Base-by-base conservation (phyloP, 1,139 yeast species). In the Hansenula sp. region DNA sequence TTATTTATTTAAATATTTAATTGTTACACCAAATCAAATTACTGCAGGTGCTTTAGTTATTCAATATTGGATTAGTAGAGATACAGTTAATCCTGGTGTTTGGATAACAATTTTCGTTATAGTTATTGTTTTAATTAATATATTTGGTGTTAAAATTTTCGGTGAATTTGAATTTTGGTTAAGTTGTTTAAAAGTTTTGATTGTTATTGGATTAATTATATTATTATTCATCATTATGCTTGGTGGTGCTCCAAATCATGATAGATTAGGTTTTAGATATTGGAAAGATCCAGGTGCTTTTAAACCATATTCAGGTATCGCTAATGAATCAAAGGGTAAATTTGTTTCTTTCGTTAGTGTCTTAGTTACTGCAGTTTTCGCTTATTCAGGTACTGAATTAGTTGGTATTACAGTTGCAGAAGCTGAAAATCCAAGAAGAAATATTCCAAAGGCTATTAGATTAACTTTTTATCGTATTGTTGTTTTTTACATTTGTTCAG, bases 41-140 rank as follows among this genome's bases (percentile, higher is more conserved):
- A 84, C 82, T 32, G 88, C 94, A n/a, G 85, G 89, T 7, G 76
- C 92, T 1, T 70, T 84, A 60, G 77, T 84, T 14, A 70, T 82
- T 42, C 72, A 74, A 42, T 84, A 71, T 60, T 84, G 92, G 92
- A 72, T 78, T 38, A 58, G 69, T 3, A 34, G 55, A 40, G 59
- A 61, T 68, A 64, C 56, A 14, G 75, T 78, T 17, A 79, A 80
- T 51, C 77, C 86, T 1, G 92, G 81, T 29, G 82, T 81, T 1
- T 82, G 84, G 62, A 78, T 78, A 19, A 73, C 79, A 0, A 68
- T 82, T 6, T 82, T 85, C 55, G 83, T 78, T 50, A 59, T 75
- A 0, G 51, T 79, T 12, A 75, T 82, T 30, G 52, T 81, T 6
- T 48, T 55, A 5, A 75, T 82, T 47, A 82, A 82, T 57, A 57